Evolutionary conservation across 2,329 filamentous ascomycete genomes (phyloP).

Genomic region (Diaporthe sp.): DNA sequence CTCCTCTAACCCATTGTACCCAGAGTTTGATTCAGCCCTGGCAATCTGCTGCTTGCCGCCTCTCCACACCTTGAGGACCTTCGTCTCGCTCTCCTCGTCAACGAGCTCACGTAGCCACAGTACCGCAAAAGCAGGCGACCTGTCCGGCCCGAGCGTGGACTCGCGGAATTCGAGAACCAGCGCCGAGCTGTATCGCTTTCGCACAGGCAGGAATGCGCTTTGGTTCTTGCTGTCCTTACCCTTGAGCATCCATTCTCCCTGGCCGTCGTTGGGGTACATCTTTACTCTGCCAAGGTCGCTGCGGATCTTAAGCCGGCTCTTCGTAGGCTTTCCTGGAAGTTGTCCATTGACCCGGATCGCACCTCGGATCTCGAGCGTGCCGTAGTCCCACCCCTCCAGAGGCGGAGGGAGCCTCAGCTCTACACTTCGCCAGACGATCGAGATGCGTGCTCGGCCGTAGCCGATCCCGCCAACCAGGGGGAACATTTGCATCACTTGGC

Average conservation of each 20-base stretch:
- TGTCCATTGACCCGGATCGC: constrained; percentile 61
- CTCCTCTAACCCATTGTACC: constrained; percentile 60
- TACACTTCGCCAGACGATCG: constrained; percentile 80
- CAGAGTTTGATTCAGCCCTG: constrained; percentile 52
- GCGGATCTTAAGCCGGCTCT: constrained; percentile 70
- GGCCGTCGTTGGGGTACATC: constrained; percentile 64
- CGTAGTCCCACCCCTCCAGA: constrained; percentile 78
- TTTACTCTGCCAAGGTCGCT: constrained; percentile 72
- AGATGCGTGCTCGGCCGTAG: constrained; percentile 77
- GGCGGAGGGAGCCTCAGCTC: constrained; percentile 71
- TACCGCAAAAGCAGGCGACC: constrained; percentile 72
- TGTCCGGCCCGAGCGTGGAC: constrained; percentile 65
- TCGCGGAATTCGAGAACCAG: constrained; percentile 72
- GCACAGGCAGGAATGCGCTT: constrained; percentile 67
- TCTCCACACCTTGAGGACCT: constrained; percentile 76
- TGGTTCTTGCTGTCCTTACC: constrained; percentile 51
- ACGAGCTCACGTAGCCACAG: constrained; percentile 79
- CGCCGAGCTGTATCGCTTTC: constrained; percentile 71
- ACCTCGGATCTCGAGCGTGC: constrained; percentile 76
- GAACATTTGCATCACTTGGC: constrained; percentile 76
- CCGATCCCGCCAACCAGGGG: constrained; percentile 81
- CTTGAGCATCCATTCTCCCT: constrained; percentile 66
- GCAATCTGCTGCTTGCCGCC: constrained; percentile 67
- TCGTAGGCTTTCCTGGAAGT: constrained; percentile 62
- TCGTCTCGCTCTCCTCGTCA: constrained; percentile 74